phyloP scores from a whole-genome alignment of 805 yeast genomes.

The Isabelozyma rhagii region DNA sequence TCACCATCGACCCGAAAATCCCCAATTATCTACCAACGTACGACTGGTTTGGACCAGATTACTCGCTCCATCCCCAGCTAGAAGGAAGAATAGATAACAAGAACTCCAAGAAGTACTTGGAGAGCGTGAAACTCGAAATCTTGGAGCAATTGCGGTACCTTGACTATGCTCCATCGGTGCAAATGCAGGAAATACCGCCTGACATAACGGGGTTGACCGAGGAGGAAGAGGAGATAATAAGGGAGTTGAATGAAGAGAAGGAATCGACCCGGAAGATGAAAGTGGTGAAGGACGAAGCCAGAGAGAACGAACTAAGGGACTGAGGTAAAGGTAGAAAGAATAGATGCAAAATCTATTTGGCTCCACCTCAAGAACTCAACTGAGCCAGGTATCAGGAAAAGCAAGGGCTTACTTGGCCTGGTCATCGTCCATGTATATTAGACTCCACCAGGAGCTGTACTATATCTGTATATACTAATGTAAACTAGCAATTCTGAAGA shows the following conservation, averaged over 20 bases:
- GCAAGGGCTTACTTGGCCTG: too few species aligned
- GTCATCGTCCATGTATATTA: not conserved
- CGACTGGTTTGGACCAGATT: slow-evolving; percentile 87
- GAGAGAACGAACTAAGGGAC: slow-evolving; percentile 16
- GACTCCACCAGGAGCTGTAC: not conserved
- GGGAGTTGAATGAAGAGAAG: slow-evolving; percentile 34
- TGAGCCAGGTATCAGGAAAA: too few species aligned
- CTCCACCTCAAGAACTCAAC: too few species aligned
- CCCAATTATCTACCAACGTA: slow-evolving; percentile 76
- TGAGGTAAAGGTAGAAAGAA: not conserved
- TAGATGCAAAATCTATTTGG: too few species aligned
- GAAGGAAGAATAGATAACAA: slow-evolving; percentile 72
- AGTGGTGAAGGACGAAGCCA: slow-evolving; percentile 24
- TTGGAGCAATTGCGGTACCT: slow-evolving; percentile 77
- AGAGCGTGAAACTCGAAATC: slow-evolving; percentile 69
- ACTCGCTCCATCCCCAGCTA: slow-evolving; percentile 73
- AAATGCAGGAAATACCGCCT: slow-evolving; percentile 89
- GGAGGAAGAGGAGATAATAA: slow-evolving; percentile 37
- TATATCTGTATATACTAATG: not conserved
- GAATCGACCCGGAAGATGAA: slow-evolving; percentile 10
- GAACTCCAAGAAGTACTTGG: slow-evolving; percentile 78
- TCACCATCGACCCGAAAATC: slow-evolving; percentile 37
- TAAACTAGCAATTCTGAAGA: not conserved
- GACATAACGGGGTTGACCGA: slow-evolving; percentile 41
- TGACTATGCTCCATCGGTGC: slow-evolving; percentile 92